phyloP scores from a whole-genome alignment of 2,329 filamentous ascomycete genomes.

The Cladophialophora carrionii region DNA sequence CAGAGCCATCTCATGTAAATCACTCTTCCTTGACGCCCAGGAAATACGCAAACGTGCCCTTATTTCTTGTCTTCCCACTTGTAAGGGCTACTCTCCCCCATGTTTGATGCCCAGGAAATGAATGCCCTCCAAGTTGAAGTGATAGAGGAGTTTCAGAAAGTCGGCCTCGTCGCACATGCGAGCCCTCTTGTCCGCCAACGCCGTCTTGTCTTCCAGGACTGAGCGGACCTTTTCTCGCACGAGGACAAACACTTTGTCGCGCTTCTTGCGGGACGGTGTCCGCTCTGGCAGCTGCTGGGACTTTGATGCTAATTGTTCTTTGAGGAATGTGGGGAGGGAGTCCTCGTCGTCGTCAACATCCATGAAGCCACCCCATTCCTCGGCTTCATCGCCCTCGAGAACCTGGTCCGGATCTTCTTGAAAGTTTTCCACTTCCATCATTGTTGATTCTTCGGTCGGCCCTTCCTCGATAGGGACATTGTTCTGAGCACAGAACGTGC shows the following conservation, averaged over 20 bases:
- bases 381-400: slow-evolving; percentile 24
- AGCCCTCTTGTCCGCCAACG: slow-evolving; percentile 77
- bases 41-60: background rate
- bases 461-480: slow-evolving; percentile 76
- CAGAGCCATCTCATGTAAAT: background rate
- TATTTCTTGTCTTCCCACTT: background rate
- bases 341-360: slow-evolving; percentile 57
- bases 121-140: slow-evolving; percentile 89
- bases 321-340: slow-evolving; percentile 82
- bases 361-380: slow-evolving; percentile 51
- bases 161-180: slow-evolving; percentile 91
- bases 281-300: slow-evolving; percentile 45
- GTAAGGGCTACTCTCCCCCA: background rate
- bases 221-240: slow-evolving; percentile 85
- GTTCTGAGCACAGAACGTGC: slow-evolving; percentile 86
- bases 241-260: slow-evolving; percentile 76
- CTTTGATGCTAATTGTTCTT: slow-evolving; percentile 56
- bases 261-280: slow-evolving; percentile 66
- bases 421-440: slow-evolving; percentile 43
- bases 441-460: slow-evolving; percentile 44
- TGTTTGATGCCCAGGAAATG: slow-evolving; percentile 65
- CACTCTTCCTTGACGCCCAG: background rate
- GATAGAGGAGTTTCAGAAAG: slow-evolving; percentile 77
- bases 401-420: slow-evolving; percentile 48
- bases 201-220: slow-evolving; percentile 79